Conservation (phyloP, 2,329 filamentous ascomycete genomes). For the Basipetospora chlamydospora region DNA sequence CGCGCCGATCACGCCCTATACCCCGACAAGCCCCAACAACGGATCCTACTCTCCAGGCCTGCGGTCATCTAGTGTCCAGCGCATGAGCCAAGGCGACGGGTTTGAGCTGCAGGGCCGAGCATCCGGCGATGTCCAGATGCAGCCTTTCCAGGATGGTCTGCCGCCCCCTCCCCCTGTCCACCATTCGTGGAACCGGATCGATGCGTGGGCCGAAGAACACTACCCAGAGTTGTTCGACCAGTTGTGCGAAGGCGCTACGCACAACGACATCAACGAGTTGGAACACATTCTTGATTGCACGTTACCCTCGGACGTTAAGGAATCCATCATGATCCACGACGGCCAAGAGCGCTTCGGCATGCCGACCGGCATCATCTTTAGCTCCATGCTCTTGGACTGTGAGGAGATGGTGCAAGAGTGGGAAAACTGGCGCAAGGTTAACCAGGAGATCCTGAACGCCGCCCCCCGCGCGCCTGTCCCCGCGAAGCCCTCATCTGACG, state of each 20-base stretch:
- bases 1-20: conserved; percentile 19
- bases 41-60: conserved; percentile 83
- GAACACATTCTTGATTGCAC: conserved; percentile 94
- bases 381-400: conserved; percentile 90
- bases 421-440: conserved; percentile 90
- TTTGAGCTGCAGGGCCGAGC: conserved; percentile 57
- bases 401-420: conserved; percentile 97
- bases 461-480: conserved; percentile 22
- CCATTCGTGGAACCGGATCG: conserved; percentile 91
- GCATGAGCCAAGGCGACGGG: conserved; percentile 47
- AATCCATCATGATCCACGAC: conserved; percentile 82
- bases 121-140: conserved; percentile 85
- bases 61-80: conserved; percentile 59
- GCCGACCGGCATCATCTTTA: conserved; percentile 85
- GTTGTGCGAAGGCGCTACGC: conserved; percentile 77
- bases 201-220: conserved; percentile 85
- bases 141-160: conserved; percentile 81
- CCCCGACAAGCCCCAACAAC: conserved; percentile 38
- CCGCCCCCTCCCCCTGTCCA: conserved; percentile 76
- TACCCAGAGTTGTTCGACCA: conserved; percentile 93
- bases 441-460: conserved; percentile 68
- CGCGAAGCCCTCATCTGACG: conserved; percentile 38
- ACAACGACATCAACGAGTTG: conserved; percentile 91
- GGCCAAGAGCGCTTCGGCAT: conserved; percentile 90
- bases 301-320: conserved; percentile 80